phyloP scores from a whole-genome alignment of 2,329 filamentous ascomycete genomes.

The Colletotrichum sp. region DNA sequence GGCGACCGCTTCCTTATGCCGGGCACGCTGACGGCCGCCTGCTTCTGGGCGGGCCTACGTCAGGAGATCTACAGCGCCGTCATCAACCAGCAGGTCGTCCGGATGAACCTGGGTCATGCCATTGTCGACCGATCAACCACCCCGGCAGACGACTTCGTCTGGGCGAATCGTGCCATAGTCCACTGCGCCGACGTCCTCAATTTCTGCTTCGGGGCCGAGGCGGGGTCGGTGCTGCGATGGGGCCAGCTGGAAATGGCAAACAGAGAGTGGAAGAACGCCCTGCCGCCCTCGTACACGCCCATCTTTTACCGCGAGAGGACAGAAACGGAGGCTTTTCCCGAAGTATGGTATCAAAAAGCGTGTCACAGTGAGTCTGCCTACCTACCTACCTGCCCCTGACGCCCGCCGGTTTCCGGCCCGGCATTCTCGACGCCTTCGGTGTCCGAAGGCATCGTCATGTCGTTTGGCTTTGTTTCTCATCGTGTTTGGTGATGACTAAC shows the following conservation, averaged over 20 bases:
- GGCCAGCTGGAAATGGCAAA: conserved; percentile 21
- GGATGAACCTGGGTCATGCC: conserved; percentile 51
- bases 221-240: conserved; percentile 17
- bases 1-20: conserved; percentile 35
- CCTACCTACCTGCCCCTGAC: background rate
- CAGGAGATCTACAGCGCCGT: conserved; percentile 66
- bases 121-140: conserved; percentile 56
- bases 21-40: conserved; percentile 51
- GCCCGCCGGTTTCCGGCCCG: background rate
- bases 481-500: conserved; percentile 25
- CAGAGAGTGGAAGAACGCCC: conserved; percentile 22
- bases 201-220: conserved; percentile 60
- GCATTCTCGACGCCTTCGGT: background rate
- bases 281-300: conserved; percentile 22
- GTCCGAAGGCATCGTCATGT: conserved; percentile 46
- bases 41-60: conserved; percentile 63
- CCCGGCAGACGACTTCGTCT: conserved; percentile 55
- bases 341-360: conserved; percentile 23
- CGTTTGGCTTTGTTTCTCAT: conserved; percentile 24
- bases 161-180: conserved; percentile 68
- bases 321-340: conserved; percentile 39
- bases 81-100: conserved; percentile 50
- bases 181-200: conserved; percentile 68
- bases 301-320: conserved; percentile 22
- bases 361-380: conserved; percentile 17